phyloP scores from a whole-genome alignment of 2,329 filamentous ascomycete genomes.

The Calonectria pseudoreteaudii region DNA sequence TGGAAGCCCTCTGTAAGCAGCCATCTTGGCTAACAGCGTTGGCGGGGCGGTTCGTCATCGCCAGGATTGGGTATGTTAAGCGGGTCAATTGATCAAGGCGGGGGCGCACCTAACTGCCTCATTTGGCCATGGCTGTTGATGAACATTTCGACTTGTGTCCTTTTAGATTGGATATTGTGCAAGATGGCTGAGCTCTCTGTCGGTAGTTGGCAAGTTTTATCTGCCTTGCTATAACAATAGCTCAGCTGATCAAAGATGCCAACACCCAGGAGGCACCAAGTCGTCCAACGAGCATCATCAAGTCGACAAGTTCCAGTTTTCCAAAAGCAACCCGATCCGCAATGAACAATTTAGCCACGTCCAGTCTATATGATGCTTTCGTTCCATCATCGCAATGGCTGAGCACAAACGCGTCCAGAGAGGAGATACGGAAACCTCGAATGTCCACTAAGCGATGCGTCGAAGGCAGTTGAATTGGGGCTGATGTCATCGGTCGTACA shows the following conservation, averaged over 20 bases:
- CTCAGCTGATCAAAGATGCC: conserved; percentile 27
- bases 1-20: conserved; percentile 20
- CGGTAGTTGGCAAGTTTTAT: not conserved
- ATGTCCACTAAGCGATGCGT: conserved; percentile 51
- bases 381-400: conserved; percentile 41
- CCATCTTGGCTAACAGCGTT: conserved; percentile 15
- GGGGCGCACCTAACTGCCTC: conserved; percentile 20
- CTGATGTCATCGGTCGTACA: conserved; percentile 55
- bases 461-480: conserved; percentile 30
- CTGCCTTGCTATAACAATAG: not conserved
- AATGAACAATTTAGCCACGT: conserved; percentile 57
- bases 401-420: conserved; percentile 64
- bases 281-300: conserved; percentile 49
- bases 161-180: not conserved
- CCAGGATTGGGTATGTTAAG: conserved; percentile 4
- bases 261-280: conserved; percentile 49
- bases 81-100: not conserved
- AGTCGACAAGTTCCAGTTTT: conserved; percentile 42
- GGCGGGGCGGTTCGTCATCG: conserved; percentile 27
- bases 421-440: conserved; percentile 60
- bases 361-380: conserved; percentile 50
- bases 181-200: not conserved
- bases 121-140: not conserved
- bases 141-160: not conserved
- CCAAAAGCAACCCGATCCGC: conserved; percentile 57